Conservation (phyloP, 257 asterid species). For the Nicotiana otophora region DNA sequence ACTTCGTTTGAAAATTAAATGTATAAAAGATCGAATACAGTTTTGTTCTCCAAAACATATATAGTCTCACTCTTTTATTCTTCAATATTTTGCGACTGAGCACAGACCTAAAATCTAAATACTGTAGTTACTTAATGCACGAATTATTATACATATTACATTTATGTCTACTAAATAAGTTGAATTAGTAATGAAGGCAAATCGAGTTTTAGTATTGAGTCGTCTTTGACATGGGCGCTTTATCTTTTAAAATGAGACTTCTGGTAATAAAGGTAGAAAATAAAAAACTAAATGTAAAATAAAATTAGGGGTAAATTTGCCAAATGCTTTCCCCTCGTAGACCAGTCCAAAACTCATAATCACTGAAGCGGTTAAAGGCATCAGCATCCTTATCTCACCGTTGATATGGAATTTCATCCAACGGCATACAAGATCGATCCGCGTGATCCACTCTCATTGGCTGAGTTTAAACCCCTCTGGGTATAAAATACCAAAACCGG, state of each 20-base stretch:
- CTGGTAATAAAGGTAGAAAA: too few relatives aligned
- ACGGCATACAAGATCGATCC: constrained; percentile 37
- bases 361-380: background rate
- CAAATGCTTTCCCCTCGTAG: background rate
- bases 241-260: too few relatives aligned
- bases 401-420: constrained; percentile 20
- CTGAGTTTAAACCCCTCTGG: background rate
- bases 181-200: too few relatives aligned
- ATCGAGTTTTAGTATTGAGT: too few relatives aligned
- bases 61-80: too few relatives aligned
- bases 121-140: too few relatives aligned
- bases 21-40: too few relatives aligned
- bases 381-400: constrained; percentile 17
- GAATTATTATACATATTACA: background rate
- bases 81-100: background rate
- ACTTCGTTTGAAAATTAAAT: too few relatives aligned
- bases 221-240: too few relatives aligned
- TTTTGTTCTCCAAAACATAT: too few relatives aligned
- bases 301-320: background rate
- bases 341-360: background rate
- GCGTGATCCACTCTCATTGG: constrained; percentile 27
- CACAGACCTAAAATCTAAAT: background rate
- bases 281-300: too few relatives aligned
- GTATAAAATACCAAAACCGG: constrained; percentile 34
- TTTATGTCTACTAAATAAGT: too few relatives aligned